These are phyloP conservation scores for Powellomyces hirtus DNA, from an alignment of 192 early-diverging fungal species.

Conservation along the genomic window DNA sequence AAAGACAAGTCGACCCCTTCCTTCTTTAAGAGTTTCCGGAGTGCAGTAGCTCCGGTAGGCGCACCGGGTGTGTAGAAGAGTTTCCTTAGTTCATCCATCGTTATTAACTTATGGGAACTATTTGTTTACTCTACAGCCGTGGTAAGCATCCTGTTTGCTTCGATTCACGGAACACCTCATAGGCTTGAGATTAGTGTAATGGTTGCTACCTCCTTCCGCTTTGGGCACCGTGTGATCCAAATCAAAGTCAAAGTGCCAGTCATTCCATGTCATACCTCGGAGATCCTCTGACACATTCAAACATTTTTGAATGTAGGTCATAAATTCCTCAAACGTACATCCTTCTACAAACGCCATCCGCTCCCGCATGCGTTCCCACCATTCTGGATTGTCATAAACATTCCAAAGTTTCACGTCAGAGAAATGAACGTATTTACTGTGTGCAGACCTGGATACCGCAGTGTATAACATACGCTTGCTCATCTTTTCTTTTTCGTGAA, in stretches of 20 bases:
- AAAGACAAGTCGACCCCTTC: background rate
- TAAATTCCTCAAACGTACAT: constrained; percentile 15
- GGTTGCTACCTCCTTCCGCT: background rate
- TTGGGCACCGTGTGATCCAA: constrained; percentile 7
- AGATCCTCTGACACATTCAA: background rate
- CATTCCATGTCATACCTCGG: background rate
- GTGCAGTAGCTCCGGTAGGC: background rate
- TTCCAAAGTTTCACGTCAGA: background rate
- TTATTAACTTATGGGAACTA: too few species aligned
- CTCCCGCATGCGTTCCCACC: background rate
- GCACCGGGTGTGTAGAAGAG: constrained; percentile 12
- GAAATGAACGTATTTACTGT: constrained; percentile 13
- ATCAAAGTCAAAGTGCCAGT: constrained; percentile 12
- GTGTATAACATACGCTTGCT: constrained; percentile 11
- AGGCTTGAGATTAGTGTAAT: constrained; percentile 11
- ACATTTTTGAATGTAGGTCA: constrained; percentile 1
- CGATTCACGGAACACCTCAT: background rate
- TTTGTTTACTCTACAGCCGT: too few species aligned
- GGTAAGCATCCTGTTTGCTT: constrained; percentile 1
- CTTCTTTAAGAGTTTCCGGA: constrained; percentile 9
- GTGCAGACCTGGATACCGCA: background rate
- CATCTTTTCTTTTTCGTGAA: constrained; percentile 21
- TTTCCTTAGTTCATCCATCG: constrained; percentile 4
- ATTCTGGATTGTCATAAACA: background rate
- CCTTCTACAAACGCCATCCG: constrained; percentile 1